phyloP scores from a whole-genome alignment of 1,284 basidiomycete species.

The Apiotrichum porosum region DNA sequence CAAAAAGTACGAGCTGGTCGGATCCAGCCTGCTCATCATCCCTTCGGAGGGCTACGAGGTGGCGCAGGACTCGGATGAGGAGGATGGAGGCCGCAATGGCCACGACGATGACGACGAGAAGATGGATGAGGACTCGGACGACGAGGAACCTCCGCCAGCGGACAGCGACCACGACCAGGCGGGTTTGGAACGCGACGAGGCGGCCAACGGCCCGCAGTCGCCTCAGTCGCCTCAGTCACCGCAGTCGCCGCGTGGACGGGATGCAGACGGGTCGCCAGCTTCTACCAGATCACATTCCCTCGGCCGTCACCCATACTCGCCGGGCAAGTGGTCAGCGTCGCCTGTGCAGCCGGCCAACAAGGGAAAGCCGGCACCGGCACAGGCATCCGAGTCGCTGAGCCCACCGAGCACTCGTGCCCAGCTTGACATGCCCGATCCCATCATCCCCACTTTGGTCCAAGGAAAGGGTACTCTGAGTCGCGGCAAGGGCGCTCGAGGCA shows the following conservation, averaged over 20 bases:
- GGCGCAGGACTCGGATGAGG: constrained; percentile 4
- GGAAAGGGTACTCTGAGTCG: constrained; percentile 13
- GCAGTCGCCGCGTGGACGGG: too few relatives aligned
- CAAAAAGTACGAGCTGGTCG: constrained; percentile 72
- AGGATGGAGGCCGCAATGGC: constrained; percentile 10
- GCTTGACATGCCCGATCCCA: constrained; percentile 4
- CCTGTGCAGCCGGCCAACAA: constrained; percentile 16
- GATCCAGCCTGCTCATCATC: constrained; percentile 70
- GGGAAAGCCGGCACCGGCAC: constrained; percentile 16
- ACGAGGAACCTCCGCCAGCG: too few relatives aligned
- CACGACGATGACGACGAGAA: constrained; percentile 17
- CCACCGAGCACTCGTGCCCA: constrained; percentile 11
- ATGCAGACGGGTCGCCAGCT: not conserved
- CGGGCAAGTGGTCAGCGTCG: constrained; percentile 12
- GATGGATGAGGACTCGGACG: constrained; percentile 4
- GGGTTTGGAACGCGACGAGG: not conserved
- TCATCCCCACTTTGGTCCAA: constrained; percentile 6
- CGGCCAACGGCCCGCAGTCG: constrained; percentile 8
- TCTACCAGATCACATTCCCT: constrained; percentile 3
- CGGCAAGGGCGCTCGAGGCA: constrained; percentile 16
- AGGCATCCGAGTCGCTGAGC: constrained; percentile 9
- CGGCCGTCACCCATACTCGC: constrained; percentile 4
- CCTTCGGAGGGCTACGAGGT: constrained; percentile 47
- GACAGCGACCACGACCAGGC: constrained; percentile 9
- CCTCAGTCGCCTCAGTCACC: too few relatives aligned